Evolutionary conservation across 495 filamentous ascomycete genomes (phyloP), one percentile per base, ranked within the genome.

Genomic region (Annulohypoxylon moriforme): DNA sequence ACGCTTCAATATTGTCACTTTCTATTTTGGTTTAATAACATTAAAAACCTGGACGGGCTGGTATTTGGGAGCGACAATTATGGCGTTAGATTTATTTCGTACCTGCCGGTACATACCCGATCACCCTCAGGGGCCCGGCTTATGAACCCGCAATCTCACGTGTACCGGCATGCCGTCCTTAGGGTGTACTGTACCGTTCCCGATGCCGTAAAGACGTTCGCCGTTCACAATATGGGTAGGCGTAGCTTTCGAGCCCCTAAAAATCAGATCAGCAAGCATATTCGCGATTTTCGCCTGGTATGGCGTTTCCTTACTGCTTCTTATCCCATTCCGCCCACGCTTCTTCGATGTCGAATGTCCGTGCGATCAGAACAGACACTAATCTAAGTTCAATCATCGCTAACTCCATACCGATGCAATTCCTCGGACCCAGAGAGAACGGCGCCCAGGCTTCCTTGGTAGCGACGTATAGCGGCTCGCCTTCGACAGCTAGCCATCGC

Each of bases 321-420:
- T 25, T 36, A 72, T 83, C 82, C 75, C 71, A 80, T 57, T 86
- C 76, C 0, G 80, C 80, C 75, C 85, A 89, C 0, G 78, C 82
- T 16, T 73, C 73, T 56, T 77, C 75, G 38, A 88, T 75, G 36
- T 86, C 80, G 69, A 89, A 86, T 5, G 74, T 73, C 20, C 86
- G 77, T 9, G 81, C 69, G 13, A 78, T 82, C 69, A 88, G 64
- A 0, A 80, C 83, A 16, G 87, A 36, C 13, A 83, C 75, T 27
- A 86, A 74, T 52, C 78, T 78, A 24, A 84, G 71, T 72, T 88
- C 85, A 6, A 82, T 76, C 69, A 86, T 76, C 2, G 84, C 84
- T 36, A 88, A 74, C 40, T 84, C 81, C 75, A 88, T 83, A 0
- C 88, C 87, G 22, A 89, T 84, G 68, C 87, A 89, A 18, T 77